Evolutionary conservation across 1,284 basidiomycete species (phyloP).

Genomic region (Boletus semigastroideus): DNA sequence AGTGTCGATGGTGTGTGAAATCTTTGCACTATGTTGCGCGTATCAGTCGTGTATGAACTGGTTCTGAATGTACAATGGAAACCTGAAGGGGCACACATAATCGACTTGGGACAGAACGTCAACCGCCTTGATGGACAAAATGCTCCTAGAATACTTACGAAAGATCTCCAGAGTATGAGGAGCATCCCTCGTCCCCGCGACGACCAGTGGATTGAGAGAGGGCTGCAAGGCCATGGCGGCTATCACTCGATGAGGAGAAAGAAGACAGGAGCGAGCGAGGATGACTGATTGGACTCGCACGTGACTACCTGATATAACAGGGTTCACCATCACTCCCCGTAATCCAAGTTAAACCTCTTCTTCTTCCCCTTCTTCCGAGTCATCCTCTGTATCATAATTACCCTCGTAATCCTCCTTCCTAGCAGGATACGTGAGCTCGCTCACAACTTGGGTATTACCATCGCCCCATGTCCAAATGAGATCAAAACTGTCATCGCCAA

Average conservation of each 20-base stretch:
- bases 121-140: background rate
- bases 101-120: slow-evolving; percentile 54
- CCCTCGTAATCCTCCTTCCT: too few species aligned
- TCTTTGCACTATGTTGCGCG: slow-evolving; percentile 50
- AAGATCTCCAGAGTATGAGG: slow-evolving; percentile 87
- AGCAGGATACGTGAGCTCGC: too few species aligned
- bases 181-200: slow-evolving; percentile 64
- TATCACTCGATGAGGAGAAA: background rate
- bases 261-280: background rate
- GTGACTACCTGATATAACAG: too few species aligned
- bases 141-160: slow-evolving; percentile 42
- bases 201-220: slow-evolving; percentile 67
- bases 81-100: slow-evolving; percentile 88
- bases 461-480: too few species aligned
- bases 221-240: slow-evolving; percentile 79
- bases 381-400: too few species aligned
- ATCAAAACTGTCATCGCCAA: too few species aligned
- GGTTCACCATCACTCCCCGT: too few species aligned
- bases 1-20: slow-evolving; percentile 56
- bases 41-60: slow-evolving; percentile 1
- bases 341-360: too few species aligned
- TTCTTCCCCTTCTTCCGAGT: too few species aligned
- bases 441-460: too few species aligned
- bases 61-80: background rate
- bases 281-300: too few species aligned